Base-by-base conservation (phyloP, 768 basidiomycete species). In the Kwoniella shandongensis region DNA sequence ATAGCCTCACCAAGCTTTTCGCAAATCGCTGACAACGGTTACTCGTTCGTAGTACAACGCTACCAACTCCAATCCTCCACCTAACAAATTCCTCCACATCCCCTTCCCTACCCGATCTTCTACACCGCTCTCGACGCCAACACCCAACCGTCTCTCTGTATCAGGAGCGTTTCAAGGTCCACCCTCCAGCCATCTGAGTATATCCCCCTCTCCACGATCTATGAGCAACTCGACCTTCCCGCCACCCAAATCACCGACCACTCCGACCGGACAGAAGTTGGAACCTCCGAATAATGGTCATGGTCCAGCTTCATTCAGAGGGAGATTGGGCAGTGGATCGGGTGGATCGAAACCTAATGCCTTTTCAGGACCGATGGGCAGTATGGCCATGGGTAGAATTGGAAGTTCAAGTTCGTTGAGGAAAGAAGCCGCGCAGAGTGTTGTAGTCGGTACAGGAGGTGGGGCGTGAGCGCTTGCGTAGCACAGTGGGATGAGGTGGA, bases 301-400 rank as follows among this genome's bases (percentile, higher is more conserved):
- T 46, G 54, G 12, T 50, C 54, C 20, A 18, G 36, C 36, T 23
- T 35, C 22, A 12, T 40, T 35, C 51, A 50, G 46, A 40, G 45
- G 46, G 17, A 25, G 54, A 7, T 36, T 61, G n/a, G 54, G 59
- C 35, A 51, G 53, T 12, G 44, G 41, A 22, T 17, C 25, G 41
- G 29, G 61, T 51, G 54, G 55, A 46, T 42, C 51, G 51, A 38
- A 58, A 55, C 13, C 45, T 15, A 56, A 57, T 44, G 63, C 69
- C 2, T 70, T 70, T 57, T 47, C 63, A 15, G 69, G 69, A 20
- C 69, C 69, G 7, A 70, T 70, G 69, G 63, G 62, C 4, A 32
- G 57, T 13, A 59, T 52, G 4, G 39, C 44, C 6, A 57, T 48
- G 60, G 50, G 50, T 17, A 44, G 60, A 26, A 38, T 56, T 8